Evolutionary conservation across 495 filamentous ascomycete species (phyloP), one percentile per base, ranked within the genome.

Genomic region (Xanthoparmelia taractica): DNA sequence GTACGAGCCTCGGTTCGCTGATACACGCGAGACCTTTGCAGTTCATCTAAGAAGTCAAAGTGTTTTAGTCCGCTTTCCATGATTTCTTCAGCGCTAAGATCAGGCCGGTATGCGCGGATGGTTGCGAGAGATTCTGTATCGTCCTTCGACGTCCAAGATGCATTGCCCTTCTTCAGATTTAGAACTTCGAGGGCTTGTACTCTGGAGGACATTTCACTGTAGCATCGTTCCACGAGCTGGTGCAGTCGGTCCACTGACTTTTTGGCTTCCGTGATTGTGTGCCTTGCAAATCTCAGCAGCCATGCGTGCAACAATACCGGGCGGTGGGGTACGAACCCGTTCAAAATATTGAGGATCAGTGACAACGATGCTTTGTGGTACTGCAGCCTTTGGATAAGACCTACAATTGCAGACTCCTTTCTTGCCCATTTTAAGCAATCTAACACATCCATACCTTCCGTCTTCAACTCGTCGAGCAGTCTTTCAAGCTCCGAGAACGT

Each of bases 281-380:
- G 31, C 12, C 55, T 57, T n/a, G 5, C 4, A 57, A 11, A 23
- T 11, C n/a, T 57, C 11, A 57, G 55, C 55, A 57, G n/a, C 29
- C 55, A n/a, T 15, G 31, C 31, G 20, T 7, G n/a, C 33, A n/a
- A 34, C 4, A n/a, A n/a, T 15, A 8, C 15, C 18, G 15, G 18
- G 36, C 12, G 11, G 36, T 34, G 27, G 5, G 55, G 13, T 29
- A 37, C 55, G 12, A 57, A 64, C 55, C 33, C 54, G 37, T 66
- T 58, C 15, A 66, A 31, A 10, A 63, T 36, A 36, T 43, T 63
- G 20, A 66, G 65, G 12, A 66, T 52, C 38, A 66, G 38, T 17
- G 60, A 63, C 20, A 66, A 34, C 2, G 65, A 66, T 40, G 65
- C 60, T 38, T 66, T 63, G 20, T 66, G 65, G 25, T 40, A 55